Evolutionary conservation across 768 basidiomycete genomes (phyloP), one percentile per base, ranked within the genome.

Genomic region (Mycena kentingensis): DNA sequence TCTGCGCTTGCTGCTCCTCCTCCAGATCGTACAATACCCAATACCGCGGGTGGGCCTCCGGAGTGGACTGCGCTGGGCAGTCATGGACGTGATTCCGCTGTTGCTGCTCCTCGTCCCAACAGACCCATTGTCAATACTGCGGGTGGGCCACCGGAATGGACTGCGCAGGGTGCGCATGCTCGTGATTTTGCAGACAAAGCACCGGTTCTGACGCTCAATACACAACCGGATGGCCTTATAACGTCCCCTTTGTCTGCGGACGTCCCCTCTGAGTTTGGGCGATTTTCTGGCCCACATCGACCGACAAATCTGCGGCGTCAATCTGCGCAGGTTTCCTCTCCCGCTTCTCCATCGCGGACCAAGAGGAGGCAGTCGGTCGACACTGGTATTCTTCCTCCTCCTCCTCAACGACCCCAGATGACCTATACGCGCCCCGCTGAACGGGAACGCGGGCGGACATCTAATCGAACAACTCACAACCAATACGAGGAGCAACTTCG

Each of bases 291-390:
- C 2, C 58, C n/a, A 4, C 29, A 28, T 32, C 24, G 48, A 16
- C 44, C 54, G 5, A 18, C 37, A 39, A 50, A 51, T 44, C 49
- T 62, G 25, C 60, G 63, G n/a, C 58, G 59, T 12, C 49, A 46
- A 34, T 60, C 61, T 28, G 63, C 60, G 6, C 60, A 58, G 36
- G 21, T 62, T 3, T 53, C 56, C 45, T 60, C 58, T 3, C 54
- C 54, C 4, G 54, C 55, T 29, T 52, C 52, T 3, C 44, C 54
- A 12, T 46, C 52, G 8, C 55, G 46, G 25, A 51, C 49, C 34
- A 27, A 41, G 18, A 58, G 55, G 44, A 39, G 49, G n/a, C 58
- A 56, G 24, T 48, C 55, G 24, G 49, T 41, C 39, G 49, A 51
- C 13, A n/a, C n/a, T 19, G 21, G 18, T 11, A 54, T 51, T 19